Conservation (phyloP, 2,329 filamentous ascomycete species). For the Albophoma yamanashiensis region DNA sequence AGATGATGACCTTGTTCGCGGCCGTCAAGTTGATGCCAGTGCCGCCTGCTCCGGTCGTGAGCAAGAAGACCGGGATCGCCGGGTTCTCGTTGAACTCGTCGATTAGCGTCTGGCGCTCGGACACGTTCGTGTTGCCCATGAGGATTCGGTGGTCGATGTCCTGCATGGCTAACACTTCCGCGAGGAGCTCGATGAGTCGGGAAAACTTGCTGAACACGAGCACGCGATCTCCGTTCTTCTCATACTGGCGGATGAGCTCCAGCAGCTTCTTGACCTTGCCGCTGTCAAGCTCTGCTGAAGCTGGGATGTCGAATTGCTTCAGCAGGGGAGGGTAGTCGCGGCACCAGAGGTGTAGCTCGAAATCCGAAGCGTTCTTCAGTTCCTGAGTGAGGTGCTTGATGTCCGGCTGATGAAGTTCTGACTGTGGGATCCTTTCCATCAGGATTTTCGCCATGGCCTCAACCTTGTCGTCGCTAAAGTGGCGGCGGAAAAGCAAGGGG, state of each 20-base stretch:
- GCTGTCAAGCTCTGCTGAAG: constrained; percentile 46
- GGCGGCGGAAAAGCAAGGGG: constrained; percentile 72
- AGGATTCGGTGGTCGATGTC: constrained; percentile 73
- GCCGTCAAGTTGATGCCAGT: constrained; percentile 92
- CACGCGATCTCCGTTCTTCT: constrained; percentile 71
- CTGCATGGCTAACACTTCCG: constrained; percentile 65
- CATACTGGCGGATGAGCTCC: constrained; percentile 62
- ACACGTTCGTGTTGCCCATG: constrained; percentile 73
- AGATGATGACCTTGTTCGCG: constrained; percentile 96
- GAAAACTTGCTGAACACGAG: constrained; percentile 93
- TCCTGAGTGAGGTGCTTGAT: constrained; percentile 43
- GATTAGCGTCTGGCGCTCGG: constrained; percentile 76
- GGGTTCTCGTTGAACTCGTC: constrained; percentile 72
- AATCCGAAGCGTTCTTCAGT: constrained; percentile 49
- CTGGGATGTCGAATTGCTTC: constrained; percentile 39
- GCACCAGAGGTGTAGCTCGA: constrained; percentile 56
- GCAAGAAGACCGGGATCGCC: constrained; percentile 78
- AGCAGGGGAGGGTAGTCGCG: constrained; percentile 44
- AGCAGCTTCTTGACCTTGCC: constrained; percentile 82
- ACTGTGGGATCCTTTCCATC: constrained; percentile 53
- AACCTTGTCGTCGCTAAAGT: constrained; percentile 67
- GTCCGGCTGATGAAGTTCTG: constrained; percentile 40
- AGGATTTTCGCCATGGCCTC: constrained; percentile 69
- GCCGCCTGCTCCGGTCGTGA: constrained; percentile 91
- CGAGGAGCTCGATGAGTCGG: constrained; percentile 80